phyloP scores from a whole-genome alignment of 164 flowering plant species.

The Piper longum region DNA sequence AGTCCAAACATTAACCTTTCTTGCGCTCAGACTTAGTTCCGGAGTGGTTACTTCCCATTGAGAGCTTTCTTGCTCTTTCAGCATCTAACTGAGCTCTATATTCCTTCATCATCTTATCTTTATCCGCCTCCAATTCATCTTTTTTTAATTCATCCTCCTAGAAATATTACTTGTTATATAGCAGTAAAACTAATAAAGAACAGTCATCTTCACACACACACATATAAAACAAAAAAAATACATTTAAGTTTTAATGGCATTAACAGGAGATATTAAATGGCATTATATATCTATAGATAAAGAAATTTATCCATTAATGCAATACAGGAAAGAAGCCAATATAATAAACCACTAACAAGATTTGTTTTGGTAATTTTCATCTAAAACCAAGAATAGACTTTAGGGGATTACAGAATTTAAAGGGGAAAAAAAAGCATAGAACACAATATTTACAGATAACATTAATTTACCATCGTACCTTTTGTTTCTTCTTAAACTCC shows the following conservation, averaged over 20 bases:
- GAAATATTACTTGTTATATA: constrained; percentile 5
- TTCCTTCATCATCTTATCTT: constrained; percentile 89
- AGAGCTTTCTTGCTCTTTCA: constrained; percentile 86
- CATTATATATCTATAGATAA: too few relatives aligned
- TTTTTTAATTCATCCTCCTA: constrained; percentile 88
- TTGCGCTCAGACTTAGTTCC: constrained; percentile 40
- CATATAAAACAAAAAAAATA: too few relatives aligned
- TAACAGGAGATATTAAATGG: too few relatives aligned
- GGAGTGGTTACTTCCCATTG: constrained; percentile 73
- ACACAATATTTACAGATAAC: too few relatives aligned
- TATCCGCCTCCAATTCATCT: constrained; percentile 88
- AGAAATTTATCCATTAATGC: too few relatives aligned
- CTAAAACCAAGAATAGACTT: too few relatives aligned
- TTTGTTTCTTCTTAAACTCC: constrained; percentile 85
- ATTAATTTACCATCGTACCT: constrained; percentile 23
- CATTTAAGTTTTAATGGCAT: too few relatives aligned
- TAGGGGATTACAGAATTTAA: background rate
- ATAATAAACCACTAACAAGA: too few relatives aligned
- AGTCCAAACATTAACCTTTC: constrained; percentile 33
- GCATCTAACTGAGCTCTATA: constrained; percentile 96
- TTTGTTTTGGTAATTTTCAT: too few relatives aligned
- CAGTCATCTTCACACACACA: background rate
- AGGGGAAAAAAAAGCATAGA: background rate
- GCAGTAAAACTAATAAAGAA: background rate
- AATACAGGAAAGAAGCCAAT: too few relatives aligned